phyloP scores from a whole-genome alignment of 2,329 filamentous ascomycete genomes.

The Cladosporium sphaerospermum region DNA sequence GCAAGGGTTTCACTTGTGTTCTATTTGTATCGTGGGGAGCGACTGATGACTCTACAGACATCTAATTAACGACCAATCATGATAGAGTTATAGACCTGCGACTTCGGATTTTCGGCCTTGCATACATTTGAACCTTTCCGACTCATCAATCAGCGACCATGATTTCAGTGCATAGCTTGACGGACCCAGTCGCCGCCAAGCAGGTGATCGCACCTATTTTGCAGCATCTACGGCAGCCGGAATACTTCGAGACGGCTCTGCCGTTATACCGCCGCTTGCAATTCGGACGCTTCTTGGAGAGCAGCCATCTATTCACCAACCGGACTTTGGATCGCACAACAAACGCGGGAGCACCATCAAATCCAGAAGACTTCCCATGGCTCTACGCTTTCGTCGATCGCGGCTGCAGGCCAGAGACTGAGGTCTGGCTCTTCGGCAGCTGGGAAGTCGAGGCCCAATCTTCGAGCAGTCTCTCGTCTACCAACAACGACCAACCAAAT shows the following conservation, averaged over 20 bases:
- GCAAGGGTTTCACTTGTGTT: too few relatives aligned
- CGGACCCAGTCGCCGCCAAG: background rate
- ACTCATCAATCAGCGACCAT: too few relatives aligned
- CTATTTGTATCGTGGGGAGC: too few relatives aligned
- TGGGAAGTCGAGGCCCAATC: constrained; percentile 19
- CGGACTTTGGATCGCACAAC: background rate
- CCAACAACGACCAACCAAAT: background rate
- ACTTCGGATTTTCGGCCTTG: too few relatives aligned
- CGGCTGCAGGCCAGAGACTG: constrained; percentile 55
- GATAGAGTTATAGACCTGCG: too few relatives aligned
- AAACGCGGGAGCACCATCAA: background rate
- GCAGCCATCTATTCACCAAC: constrained; percentile 38
- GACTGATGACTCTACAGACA: too few relatives aligned
- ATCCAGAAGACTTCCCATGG: constrained; percentile 17
- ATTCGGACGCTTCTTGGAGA: constrained; percentile 43
- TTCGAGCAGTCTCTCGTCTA: background rate
- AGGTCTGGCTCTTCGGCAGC: constrained; percentile 54
- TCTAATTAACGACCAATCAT: too few relatives aligned
- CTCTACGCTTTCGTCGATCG: constrained; percentile 60
- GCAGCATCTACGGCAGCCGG: background rate
- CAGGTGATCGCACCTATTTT: background rate
- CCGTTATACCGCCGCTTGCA: constrained; percentile 59
- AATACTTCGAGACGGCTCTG: constrained; percentile 34
- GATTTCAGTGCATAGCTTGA: background rate
- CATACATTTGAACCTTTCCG: too few relatives aligned